Evolutionary conservation across 2,329 filamentous ascomycete genomes (phyloP), one percentile per base, ranked within the genome.

Genomic region (Trichoderma atroviride): DNA sequence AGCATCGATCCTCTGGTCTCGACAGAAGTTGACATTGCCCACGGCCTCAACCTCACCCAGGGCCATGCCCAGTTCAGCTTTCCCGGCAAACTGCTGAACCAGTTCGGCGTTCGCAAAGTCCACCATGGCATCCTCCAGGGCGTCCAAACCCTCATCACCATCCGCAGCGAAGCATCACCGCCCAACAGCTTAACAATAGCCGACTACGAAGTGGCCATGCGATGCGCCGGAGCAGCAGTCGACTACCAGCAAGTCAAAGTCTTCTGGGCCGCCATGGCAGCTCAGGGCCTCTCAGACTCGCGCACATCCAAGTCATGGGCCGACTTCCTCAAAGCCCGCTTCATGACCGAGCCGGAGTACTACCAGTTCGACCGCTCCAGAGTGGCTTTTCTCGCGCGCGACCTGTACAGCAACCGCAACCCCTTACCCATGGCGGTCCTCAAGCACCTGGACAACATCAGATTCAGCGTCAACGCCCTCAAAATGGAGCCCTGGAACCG

Each of bases 1-100:
- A 82, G 84, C 5, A 78, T 94, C 10, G 88, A 92, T 69, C 90
- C 91, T 0, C 74, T 86, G 5, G 74, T 78, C 27, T 78, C 88
- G 22, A 76, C 79, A 24, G 78, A 84, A 14, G 76, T 87, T 24
- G 89, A 90, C 75, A 76, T 82, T 4, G 79, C 80, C 13, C 75
- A 83, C 43, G 80, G 82, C 19, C 70, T 83, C 22, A 71, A 75
- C 19, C 77, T 86, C 63, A 73, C 78, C 4, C 69, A 73, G 16
- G 83, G 77, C 73, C 84, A 81, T 74, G 79, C 77, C 7, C 76
- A 81, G 35, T 77, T 79, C 65, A 81, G 82, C 0, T 76, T 81
- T 33, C 72, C 82, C 50, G 74, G 76, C 5, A 72, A 75, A 3
- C 72, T 79, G 13, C 71, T 85, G 3, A 81, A 87, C 71, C 70